A percentile compares a stretch with the other conserved stretches of the same genome.
These are phyloP conservation scores for Solanum lycopersicoides DNA, from an alignment of 257 asterid genomes.

Conservation along the genomic window DNA sequence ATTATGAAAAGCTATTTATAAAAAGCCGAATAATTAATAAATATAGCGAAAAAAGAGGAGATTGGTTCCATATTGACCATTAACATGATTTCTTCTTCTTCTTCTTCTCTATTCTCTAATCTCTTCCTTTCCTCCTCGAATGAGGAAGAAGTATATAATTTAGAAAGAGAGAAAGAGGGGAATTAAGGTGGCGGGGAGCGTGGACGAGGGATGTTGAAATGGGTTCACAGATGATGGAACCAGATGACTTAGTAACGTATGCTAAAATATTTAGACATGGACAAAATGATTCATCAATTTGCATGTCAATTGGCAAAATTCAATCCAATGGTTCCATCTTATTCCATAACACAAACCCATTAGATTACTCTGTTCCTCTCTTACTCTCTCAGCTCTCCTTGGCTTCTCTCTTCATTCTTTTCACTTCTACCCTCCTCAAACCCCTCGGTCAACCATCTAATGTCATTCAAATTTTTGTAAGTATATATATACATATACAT, in stretches of 20 bases:
- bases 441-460: slow-evolving; percentile 30
- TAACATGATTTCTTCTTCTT: not conserved
- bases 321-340: slow-evolving; percentile 17
- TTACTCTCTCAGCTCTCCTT: slow-evolving; percentile 19
- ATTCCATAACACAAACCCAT: slow-evolving; percentile 5
- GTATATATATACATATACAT: not conserved
- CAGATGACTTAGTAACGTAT: slow-evolving; percentile 13
- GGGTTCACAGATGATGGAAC: slow-evolving; percentile 27
- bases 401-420: slow-evolving; percentile 11
- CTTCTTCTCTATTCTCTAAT: not conserved
- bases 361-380: slow-evolving; percentile 22
- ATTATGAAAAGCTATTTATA: not conserved
- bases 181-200: not conserved
- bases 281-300: slow-evolving; percentile 11
- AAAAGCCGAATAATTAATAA: too few relatives aligned
- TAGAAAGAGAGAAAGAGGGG: not conserved
- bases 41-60: not conserved
- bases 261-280: slow-evolving; percentile 6
- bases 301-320: slow-evolving; percentile 4
- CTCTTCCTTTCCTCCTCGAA: not conserved
- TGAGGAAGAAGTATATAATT: not conserved
- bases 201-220: not conserved
- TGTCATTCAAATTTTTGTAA: slow-evolving; percentile 27
- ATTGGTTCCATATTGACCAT: not conserved
- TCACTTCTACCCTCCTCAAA: slow-evolving; percentile 10